Evolutionary conservation across 75 land plant species (phyloP), one percentile per base, ranked within the genome.

Genomic region (Sequoiadendron giganteum): DNA sequence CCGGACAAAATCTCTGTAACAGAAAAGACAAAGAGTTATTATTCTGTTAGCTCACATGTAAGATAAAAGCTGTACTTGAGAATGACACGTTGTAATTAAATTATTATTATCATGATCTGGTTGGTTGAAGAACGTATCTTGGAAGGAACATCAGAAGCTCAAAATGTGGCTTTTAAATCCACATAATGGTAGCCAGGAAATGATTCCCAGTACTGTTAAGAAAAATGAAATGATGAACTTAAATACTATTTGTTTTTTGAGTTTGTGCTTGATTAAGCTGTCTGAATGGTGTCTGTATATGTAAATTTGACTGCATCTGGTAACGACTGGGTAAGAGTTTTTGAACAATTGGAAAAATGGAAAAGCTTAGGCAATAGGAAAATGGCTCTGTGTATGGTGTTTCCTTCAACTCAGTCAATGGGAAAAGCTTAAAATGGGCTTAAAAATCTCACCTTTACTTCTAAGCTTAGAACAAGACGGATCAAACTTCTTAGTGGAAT

Each of bases 1-100:
- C 19, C 94, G 85, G 14, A 94, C 95, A 88, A 94, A 94, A 89
- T 94, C 95, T 81, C 95, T 94, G 77, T 34, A 30, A 87, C 70
- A 65, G 49, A 42, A 61, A 15, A 86, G 7, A 87, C n/a, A 89
- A 14, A 80, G 56, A 65, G 25, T 86, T 28, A 87, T 45, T 87
- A 87, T 55, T 70, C 47, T 10, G 15, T 52, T 13, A 48, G 10
- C 10, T 34, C 36, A 32, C 70, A 16, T 32, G 28, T 1, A 36
- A 80, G 85, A 87, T 32, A 52, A 28, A 32, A 7, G 28, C 21
- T 65, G 70, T 65, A 65, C 70, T 5, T 65, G 7, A 6, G 0
- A 5, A 65, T 65, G 70, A 65, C 70, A 65, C 28, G 70, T 8
- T 0, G 8, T 5, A 25, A 25, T 65, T 65, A 65, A 65, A 65